Evolutionary conservation across 352 stramenopile species (phyloP), one percentile per base, ranked within the genome.

Genomic region (Blastocystis sp.): DNA sequence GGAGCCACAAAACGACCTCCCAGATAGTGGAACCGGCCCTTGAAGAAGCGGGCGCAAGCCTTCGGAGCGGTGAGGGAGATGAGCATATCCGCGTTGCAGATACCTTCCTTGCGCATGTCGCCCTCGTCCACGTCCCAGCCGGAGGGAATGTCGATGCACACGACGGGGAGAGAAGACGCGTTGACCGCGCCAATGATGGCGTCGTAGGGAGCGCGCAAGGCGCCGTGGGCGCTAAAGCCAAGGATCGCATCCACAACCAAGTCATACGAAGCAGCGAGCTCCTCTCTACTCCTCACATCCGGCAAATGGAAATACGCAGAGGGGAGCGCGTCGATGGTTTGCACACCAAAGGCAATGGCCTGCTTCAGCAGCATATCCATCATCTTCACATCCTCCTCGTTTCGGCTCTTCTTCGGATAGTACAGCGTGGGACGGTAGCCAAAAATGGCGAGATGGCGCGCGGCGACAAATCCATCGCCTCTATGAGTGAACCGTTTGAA

Each of bases 161-260:
- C 92, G 69, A 99, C 95, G 2, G 94, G 93, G 6, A 92, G 34
- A 11, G 38, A n/a, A 52, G 74, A 52, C 19, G 59, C 24, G 62
- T 89, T 76, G 62, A 65, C 10, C 34, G 34, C 40, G 69, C 90
- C 48, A 52, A 98, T 92, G 52, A 98, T 92, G 0, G 89, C 89
- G 71, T 96, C 93, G 89, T 98, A 98, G 7, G 95, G 95, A 28
- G 94, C 89, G 66, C 95, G 93, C 77, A 95, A 92, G 9, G 89
- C 91, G 1, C 96, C 96, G 59, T 90, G 81, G 84, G 96, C 99
- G 69, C 94, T 98, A 91, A 99, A 99, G 3, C 97, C 97, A 92
- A 99, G 99, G 63, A 99, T 96, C 6, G 94, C 94, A 90, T 99
- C 97, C 7, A 99, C 90, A 52, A 99, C 94, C n/a, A 97, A 69